phyloP scores from a whole-genome alignment of 192 early-diverging fungal genomes.

The Backusella macrospora region DNA sequence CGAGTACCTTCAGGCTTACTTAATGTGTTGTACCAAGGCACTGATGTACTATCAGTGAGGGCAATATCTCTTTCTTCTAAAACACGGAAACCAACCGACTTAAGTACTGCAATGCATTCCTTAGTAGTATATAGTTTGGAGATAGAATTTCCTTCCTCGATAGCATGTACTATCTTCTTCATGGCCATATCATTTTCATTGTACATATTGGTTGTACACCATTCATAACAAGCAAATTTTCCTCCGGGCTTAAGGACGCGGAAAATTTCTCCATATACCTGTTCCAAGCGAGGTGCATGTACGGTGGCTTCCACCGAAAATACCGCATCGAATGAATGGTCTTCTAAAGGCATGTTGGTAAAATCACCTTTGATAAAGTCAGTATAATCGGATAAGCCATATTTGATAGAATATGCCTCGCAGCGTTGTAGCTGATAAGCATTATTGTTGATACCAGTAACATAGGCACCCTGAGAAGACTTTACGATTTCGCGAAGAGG shows the following conservation, averaged over 20 bases:
- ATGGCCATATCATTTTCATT: slow-evolving; percentile 73
- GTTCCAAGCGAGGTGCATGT: slow-evolving; percentile 81
- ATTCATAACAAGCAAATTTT: slow-evolving; percentile 88
- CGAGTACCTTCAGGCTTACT: slow-evolving; percentile 37
- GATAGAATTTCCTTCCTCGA: slow-evolving; percentile 89
- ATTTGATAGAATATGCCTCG: slow-evolving; percentile 70
- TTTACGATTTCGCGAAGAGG: slow-evolving; percentile 86
- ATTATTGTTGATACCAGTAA: slow-evolving; percentile 94
- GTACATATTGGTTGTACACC: slow-evolving; percentile 85
- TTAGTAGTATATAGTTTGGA: slow-evolving; percentile 73
- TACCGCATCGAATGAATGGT: slow-evolving; percentile 76
- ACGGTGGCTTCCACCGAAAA: slow-evolving; percentile 90
- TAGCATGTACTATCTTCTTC: slow-evolving; percentile 73
- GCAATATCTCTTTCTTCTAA: slow-evolving; percentile 65
- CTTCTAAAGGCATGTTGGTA: slow-evolving; percentile 80
- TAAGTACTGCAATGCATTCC: slow-evolving; percentile 73
- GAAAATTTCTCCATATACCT: slow-evolving; percentile 84
- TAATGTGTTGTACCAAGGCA: slow-evolving; percentile 71
- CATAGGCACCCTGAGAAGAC: slow-evolving; percentile 67
- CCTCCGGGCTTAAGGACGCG: slow-evolving; percentile 89
- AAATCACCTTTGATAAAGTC: slow-evolving; percentile 79
- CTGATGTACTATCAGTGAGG: slow-evolving; percentile 46
- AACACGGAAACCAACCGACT: slow-evolving; percentile 80
- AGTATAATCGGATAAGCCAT: slow-evolving; percentile 61
- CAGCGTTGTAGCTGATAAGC: slow-evolving; percentile 87